These are phyloP conservation scores for Saccharomyces mikatae DNA, from an alignment of 805 yeast species.

Conservation along the genomic window DNA sequence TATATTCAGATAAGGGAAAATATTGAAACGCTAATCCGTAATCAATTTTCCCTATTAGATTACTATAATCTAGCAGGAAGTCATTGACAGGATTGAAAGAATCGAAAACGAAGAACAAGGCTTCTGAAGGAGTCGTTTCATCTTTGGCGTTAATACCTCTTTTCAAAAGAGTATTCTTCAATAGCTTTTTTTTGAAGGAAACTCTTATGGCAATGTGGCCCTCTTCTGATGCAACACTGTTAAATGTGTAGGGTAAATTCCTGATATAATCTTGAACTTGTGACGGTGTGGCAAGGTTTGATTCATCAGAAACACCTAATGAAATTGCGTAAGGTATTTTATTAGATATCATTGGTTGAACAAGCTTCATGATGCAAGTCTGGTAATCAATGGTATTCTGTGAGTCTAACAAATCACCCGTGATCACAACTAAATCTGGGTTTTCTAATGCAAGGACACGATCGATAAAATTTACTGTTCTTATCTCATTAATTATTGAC, in stretches of 20 bases:
- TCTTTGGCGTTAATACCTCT: not conserved
- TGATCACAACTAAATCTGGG: constrained; percentile 56
- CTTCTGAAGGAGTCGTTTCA: constrained; percentile 1
- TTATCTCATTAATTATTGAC: constrained; percentile 27
- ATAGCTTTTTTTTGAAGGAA: not conserved
- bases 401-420: constrained; percentile 62
- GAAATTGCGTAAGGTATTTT: constrained; percentile 53
- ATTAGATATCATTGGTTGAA: constrained; percentile 45
- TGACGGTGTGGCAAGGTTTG: constrained; percentile 37
- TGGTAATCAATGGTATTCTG: constrained; percentile 50
- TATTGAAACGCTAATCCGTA: constrained; percentile 56
- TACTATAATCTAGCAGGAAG: not conserved
- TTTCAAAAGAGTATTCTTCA: not conserved
- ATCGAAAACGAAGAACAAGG: constrained; percentile 10
- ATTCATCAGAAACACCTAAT: constrained; percentile 56
- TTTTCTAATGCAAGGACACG: constrained; percentile 44
- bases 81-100: constrained; percentile 4
- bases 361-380: constrained; percentile 51
- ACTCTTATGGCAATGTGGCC: constrained; percentile 4
- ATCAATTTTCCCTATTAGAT: constrained; percentile 8
- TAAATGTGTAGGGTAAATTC: constrained; percentile 44
- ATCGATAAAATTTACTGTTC: constrained; percentile 44
- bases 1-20: constrained; percentile 56
- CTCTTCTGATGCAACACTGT: constrained; percentile 25
- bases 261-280: constrained; percentile 39